phyloP scores from a whole-genome alignment of 1,284 basidiomycete genomes.

The Marasmius fiardii region DNA sequence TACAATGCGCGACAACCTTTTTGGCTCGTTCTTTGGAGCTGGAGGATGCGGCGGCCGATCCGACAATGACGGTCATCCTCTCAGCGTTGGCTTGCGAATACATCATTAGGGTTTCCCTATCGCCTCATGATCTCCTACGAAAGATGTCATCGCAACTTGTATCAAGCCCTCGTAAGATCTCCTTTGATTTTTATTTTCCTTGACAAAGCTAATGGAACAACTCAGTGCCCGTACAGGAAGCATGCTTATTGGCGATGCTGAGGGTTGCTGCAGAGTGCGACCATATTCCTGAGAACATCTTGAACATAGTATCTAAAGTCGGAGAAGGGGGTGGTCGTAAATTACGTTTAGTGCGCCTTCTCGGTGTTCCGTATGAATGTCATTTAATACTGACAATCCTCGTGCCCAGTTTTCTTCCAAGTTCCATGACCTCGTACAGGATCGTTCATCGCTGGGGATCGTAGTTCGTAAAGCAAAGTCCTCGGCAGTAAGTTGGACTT shows the following conservation, averaged over 20 bases:
- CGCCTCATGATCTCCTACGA: constrained; percentile 48
- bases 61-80: constrained; percentile 62
- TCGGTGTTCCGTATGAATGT: constrained; percentile 6
- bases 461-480: constrained; percentile 45
- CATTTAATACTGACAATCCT: constrained; percentile 5
- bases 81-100: constrained; percentile 64
- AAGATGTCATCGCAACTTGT: constrained; percentile 45
- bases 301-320: constrained; percentile 38
- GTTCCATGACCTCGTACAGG: constrained; percentile 47
- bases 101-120: constrained; percentile 43
- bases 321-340: constrained; percentile 43
- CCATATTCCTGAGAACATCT: constrained; percentile 43
- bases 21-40: constrained; percentile 45
- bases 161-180: constrained; percentile 45
- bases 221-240: constrained; percentile 66
- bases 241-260: constrained; percentile 64
- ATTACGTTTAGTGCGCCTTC: constrained; percentile 47
- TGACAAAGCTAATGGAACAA: constrained; percentile 2
- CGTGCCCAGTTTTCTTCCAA: constrained; percentile 59
- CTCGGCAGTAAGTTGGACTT: constrained; percentile 41
- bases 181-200: constrained; percentile 1
- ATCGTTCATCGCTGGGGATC: constrained; percentile 38
- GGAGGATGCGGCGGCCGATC: constrained; percentile 35
- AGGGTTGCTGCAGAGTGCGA: constrained; percentile 58
- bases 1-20: constrained; percentile 48